Percentiles rank a stretch among this genome's conserved stretches.
These are phyloP conservation scores for Trypanosoma avium DNA, from an alignment of 208 protist genomes.

Conservation along the genomic window DNA sequence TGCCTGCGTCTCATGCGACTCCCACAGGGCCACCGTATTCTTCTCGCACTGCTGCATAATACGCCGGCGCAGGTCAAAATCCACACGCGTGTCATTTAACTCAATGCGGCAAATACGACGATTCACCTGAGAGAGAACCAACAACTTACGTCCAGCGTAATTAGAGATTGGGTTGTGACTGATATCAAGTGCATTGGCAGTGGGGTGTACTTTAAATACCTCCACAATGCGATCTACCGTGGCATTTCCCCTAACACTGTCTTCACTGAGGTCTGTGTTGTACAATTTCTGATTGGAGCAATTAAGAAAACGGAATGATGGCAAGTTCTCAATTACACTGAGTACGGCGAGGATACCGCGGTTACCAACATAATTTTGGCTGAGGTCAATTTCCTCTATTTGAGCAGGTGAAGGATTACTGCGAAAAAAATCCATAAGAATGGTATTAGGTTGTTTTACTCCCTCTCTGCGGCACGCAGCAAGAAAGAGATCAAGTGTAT, in stretches of 20 bases:
- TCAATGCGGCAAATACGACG: conserved; percentile 76
- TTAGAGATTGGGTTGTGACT: conserved; percentile 89
- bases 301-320: conserved; percentile 79
- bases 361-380: conserved; percentile 87
- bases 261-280: conserved; percentile 89
- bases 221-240: conserved; percentile 86
- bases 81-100: conserved; percentile 78
- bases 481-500: conserved; percentile 58
- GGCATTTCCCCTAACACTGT: conserved; percentile 85
- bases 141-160: conserved; percentile 88
- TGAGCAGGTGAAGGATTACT: conserved; percentile 50
- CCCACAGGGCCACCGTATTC: conserved; percentile 79
- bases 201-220: conserved; percentile 79
- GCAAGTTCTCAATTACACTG: conserved; percentile 70
- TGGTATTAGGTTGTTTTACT: conserved; percentile 81
- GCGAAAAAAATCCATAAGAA: conserved; percentile 72
- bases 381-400: conserved; percentile 86
- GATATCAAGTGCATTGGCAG: conserved; percentile 74
- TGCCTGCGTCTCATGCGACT: conserved; percentile 29
- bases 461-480: conserved; percentile 74
- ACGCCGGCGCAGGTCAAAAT: conserved; percentile 81
- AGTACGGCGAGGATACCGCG: conserved; percentile 84
- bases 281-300: conserved; percentile 87
- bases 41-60: conserved; percentile 84
- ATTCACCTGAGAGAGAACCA: conserved; percentile 79